Evolutionary conservation across 179 eudicot genomes (phyloP).

Genomic region (Vitellaria paradoxa): DNA sequence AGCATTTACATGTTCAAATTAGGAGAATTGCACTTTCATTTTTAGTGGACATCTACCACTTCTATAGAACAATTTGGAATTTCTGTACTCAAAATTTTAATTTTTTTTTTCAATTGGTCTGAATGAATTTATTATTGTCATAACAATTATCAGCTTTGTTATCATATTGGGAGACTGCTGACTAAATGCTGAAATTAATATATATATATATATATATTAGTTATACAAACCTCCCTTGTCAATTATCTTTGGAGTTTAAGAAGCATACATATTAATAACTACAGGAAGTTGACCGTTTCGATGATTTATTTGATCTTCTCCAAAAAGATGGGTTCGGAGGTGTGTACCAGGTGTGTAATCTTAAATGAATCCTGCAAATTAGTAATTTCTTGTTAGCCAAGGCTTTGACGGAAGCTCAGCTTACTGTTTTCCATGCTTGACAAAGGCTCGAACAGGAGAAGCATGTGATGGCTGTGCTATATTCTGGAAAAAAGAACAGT

Average conservation of each 20-base stretch:
- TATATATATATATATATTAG: not conserved
- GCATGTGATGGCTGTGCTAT: constrained; percentile 84
- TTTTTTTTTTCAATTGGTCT: constrained; percentile 2
- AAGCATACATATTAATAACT: not conserved
- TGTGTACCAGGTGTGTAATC: constrained; percentile 52
- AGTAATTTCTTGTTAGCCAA: not conserved
- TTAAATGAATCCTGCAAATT: not conserved
- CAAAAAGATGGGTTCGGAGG: constrained; percentile 65
- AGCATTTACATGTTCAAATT: not conserved
- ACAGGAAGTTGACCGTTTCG: constrained; percentile 87
- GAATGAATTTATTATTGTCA: not conserved
- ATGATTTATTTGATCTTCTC: constrained; percentile 53
- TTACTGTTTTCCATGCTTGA: constrained; percentile 13
- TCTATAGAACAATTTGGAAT: not conserved
- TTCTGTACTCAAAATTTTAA: not conserved
- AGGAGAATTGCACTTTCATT: not conserved
- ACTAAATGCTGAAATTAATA: too few relatives aligned
- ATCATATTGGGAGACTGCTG: not conserved
- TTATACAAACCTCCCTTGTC: not conserved
- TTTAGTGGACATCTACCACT: not conserved
- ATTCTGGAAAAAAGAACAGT: constrained; percentile 72
- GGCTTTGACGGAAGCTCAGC: not conserved
- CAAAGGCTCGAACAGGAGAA: constrained; percentile 76
- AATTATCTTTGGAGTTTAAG: not conserved
- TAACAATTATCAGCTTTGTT: not conserved